phyloP scores from a whole-genome alignment of 352 stramenopile genomes.

The Elongisporangium undulatum region DNA sequence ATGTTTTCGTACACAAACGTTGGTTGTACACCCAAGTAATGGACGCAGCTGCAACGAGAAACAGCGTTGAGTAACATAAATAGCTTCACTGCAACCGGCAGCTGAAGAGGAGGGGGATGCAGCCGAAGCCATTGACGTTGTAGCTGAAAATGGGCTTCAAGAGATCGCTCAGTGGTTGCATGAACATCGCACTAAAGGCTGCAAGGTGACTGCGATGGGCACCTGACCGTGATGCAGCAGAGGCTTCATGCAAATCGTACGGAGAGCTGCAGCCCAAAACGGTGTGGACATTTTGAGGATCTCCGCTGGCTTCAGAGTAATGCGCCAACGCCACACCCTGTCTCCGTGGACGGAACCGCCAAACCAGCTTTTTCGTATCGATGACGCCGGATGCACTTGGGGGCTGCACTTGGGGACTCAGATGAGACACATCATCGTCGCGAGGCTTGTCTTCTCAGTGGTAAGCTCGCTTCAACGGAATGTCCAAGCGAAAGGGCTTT shows the following conservation, averaged over 20 bases:
- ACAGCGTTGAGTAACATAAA: not conserved
- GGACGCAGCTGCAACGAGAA: not conserved
- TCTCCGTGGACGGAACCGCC: too few relatives aligned
- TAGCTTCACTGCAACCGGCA: not conserved
- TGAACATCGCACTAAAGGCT: slow-evolving; percentile 7
- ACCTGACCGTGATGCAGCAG: slow-evolving; percentile 9
- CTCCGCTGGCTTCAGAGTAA: slow-evolving; percentile 23
- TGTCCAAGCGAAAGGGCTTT: too few relatives aligned
- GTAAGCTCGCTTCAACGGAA: too few relatives aligned
- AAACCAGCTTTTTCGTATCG: too few relatives aligned
- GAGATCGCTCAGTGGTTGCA: slow-evolving; percentile 15
- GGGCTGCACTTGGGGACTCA: too few relatives aligned
- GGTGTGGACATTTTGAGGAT: slow-evolving; percentile 24
- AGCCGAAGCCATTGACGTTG: slow-evolving; percentile 13
- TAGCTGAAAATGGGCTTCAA: slow-evolving; percentile 9
- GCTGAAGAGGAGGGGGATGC: slow-evolving; percentile 3
- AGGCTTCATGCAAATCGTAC: slow-evolving; percentile 14
- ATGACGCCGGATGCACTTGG: too few relatives aligned
- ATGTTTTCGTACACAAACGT: slow-evolving; percentile 8
- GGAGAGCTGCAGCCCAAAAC: slow-evolving; percentile 16
- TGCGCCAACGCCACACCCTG: slow-evolving; percentile 7
- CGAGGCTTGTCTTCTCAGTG: too few relatives aligned
- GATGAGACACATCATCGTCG: too few relatives aligned
- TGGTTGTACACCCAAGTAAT: not conserved
- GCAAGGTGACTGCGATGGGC: slow-evolving; percentile 11